phyloP scores from a whole-genome alignment of 2,329 filamentous ascomycete species.

The Microdochium trichocladiopsis region DNA sequence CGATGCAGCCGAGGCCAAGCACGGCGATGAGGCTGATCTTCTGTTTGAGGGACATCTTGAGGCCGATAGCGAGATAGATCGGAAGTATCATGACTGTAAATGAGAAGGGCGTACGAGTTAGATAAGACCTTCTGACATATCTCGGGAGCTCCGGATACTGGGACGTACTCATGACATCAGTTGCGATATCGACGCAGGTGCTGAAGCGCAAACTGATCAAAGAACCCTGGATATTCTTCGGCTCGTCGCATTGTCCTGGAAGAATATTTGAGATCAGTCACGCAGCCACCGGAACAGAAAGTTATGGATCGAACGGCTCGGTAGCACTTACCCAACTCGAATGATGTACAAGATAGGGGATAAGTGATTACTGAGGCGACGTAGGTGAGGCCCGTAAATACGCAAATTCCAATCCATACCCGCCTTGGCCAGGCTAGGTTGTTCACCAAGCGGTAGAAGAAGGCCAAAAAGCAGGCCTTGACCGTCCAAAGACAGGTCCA shows the following conservation, averaged over 20 bases:
- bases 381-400: background rate
- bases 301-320: no score
- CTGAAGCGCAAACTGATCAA: conserved; percentile 8
- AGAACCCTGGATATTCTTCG: conserved; percentile 1
- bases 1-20: conserved; percentile 11
- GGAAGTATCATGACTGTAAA: conserved; percentile 5
- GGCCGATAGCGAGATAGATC: conserved; percentile 3
- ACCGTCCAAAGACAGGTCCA: conserved; percentile 14
- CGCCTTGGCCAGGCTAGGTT: background rate
- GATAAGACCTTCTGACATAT: no score
- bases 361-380: background rate
- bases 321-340: background rate
- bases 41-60: conserved; percentile 4
- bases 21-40: conserved; percentile 10
- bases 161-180: conserved; percentile 6
- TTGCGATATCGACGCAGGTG: conserved; percentile 12
- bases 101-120: no score
- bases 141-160: no score
- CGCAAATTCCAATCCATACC: background rate
- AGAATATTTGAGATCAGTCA: no score
- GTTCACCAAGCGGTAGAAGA: background rate
- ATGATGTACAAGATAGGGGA: background rate
- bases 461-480: conserved; percentile 6
- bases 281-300: no score
- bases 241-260: conserved; percentile 10